phyloP scores from a whole-genome alignment of 2,329 filamentous ascomycete species.

The Penicillium sp. region DNA sequence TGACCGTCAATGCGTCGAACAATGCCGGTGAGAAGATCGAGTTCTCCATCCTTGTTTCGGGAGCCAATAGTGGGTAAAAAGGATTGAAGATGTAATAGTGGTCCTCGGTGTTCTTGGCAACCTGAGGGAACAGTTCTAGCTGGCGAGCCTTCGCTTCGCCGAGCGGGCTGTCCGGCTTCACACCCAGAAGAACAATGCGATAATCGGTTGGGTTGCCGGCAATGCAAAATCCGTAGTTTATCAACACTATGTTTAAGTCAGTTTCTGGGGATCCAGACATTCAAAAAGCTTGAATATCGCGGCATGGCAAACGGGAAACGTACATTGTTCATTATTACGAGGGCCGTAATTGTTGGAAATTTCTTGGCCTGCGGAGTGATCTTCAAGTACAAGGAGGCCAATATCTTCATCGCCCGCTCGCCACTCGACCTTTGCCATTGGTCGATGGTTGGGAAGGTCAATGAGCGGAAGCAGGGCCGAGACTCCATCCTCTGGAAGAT shows the following conservation, averaged over 20 bases:
- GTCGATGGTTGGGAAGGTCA: constrained; percentile 64
- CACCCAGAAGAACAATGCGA: constrained; percentile 34
- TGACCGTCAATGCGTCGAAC: constrained; percentile 35
- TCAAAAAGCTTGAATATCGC: no score
- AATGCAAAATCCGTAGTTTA: constrained; percentile 43
- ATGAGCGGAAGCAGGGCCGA: constrained; percentile 62
- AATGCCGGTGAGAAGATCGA: constrained; percentile 38
- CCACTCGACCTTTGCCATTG: constrained; percentile 54
- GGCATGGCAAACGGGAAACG: constrained; percentile 3
- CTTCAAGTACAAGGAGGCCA: constrained; percentile 37
- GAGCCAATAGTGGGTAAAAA: constrained; percentile 36
- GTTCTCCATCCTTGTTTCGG: constrained; percentile 30
- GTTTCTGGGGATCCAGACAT: not conserved
- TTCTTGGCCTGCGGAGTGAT: constrained; percentile 42
- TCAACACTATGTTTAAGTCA: constrained; percentile 29
- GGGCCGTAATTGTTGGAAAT: constrained; percentile 63
- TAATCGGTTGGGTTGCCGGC: constrained; percentile 38
- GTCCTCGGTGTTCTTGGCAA: constrained; percentile 25
- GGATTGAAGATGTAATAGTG: constrained; percentile 40
- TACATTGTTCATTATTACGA: constrained; percentile 64
- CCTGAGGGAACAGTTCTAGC: constrained; percentile 27
- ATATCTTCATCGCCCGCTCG: constrained; percentile 36
- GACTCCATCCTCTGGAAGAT: constrained; percentile 50
- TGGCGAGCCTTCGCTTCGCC: constrained; percentile 30
- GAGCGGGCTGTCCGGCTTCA: constrained; percentile 34